Base-by-base conservation (phyloP, 495 filamentous ascomycete species). In the Acidiella bohemica region DNA sequence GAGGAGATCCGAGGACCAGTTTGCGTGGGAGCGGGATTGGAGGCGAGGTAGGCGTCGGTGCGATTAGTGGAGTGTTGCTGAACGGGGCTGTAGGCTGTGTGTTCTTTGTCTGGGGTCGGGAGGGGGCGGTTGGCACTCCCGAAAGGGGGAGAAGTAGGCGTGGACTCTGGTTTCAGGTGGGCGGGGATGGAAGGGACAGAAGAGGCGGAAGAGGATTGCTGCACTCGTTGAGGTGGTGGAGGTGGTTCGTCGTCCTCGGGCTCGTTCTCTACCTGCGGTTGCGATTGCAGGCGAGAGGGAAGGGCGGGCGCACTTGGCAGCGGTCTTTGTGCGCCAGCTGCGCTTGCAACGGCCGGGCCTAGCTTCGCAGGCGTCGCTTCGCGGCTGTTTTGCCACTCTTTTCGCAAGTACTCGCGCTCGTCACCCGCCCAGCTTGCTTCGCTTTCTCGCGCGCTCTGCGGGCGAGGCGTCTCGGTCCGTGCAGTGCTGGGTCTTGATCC, bases 321-420 rank as follows among this genome's bases (percentile, higher is more conserved):
- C 21, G 29, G 25, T 33, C 29, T 42, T 19, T 49, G 28, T 22
- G 46, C 33, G 5, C 36, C 36, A 9, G 35, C n/a, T 27, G 42
- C 51, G n/a, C n/a, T n/a, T n/a, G n/a, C n/a, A n/a, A n/a, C n/a
- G 56, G 21, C 53, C 46, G 13, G 12, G 14, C 33, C 34, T 20
- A 32, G 13, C 29, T 32, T 36, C 10, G 19, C 12, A 12, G 36
- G 31, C 12, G 62, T 24, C 54, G 53, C 34, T 57, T 49, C 24
- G 17, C 36, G 46, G 32, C 42, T 34, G 16, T 28, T 68, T 27
- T 68, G 60, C 80, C 80, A 84, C 54, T 84, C 73, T 8, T 67
- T 69, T 17, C 74, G 77, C 4, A 86, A 67, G 41, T 78, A 78
- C 23, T 83, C 78, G 23, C 75, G 72, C 60, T 93, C 85, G 49